Evolutionary conservation across 371 early-diverging fungal species (phyloP), one percentile per base, ranked within the genome.

Genomic region (Mortierella sp.): DNA sequence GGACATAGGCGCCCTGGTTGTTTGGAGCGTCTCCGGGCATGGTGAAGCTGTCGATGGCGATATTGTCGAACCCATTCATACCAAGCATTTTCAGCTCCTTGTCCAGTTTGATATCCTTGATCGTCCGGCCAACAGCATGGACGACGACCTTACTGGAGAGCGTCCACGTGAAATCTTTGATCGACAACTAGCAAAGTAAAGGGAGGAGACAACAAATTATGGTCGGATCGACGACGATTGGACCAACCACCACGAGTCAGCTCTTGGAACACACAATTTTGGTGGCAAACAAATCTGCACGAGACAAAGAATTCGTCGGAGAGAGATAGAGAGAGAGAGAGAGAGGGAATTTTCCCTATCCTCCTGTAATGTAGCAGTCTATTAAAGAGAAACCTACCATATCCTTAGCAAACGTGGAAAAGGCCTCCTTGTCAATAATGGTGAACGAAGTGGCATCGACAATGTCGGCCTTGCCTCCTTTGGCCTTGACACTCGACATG

Each of bases 121-220:
- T 73, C 37, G 74, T 72, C 30, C 85, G 84, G 11, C 86, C 75
- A 43, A 89, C 61, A 50, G 90, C 89, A 58, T 81, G 79, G 60
- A 90, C 87, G 58, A 85, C 79, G 46, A 87, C 83, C 29, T 80
- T 83, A 29, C 88, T 85, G 57, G 86, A 83, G 64, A 90, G 71
- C 0, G 81, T 84, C 90, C 90, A 90, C n/a, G 70, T 81, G 51
- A 90, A 89, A 37, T 45, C 58, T 57, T 77, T 68, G 47, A 77
- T 72, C 9, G 65, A 29, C 61, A 75, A 53, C 76, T 73, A 60
- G 6, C 25, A 23, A 9, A 11, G 30, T n/a, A 46, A 28, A n/a
- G n/a, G 7, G 56, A 45, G 19, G 45, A 64, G 43, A 45, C 47
- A 23, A 62, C 18, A 44, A 16, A 28, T 0, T 1, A 37, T 59